Evolutionary conservation across 2,329 filamentous ascomycete species (phyloP).

Genomic region (Aspergillus sergii): DNA sequence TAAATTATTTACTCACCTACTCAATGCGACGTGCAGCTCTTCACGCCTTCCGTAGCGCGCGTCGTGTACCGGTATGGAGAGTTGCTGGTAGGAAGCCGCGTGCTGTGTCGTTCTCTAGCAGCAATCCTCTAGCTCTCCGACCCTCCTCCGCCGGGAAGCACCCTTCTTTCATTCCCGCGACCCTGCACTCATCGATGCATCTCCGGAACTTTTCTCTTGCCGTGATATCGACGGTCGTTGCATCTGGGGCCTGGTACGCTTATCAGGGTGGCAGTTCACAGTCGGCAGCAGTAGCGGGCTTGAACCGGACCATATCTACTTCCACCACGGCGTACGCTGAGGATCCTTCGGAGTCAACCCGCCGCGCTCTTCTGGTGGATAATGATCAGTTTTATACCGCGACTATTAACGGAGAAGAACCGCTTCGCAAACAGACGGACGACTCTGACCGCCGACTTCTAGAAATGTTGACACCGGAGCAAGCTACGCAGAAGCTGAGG

Average conservation of each 20-base stretch:
- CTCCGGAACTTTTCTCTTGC: slow-evolving; percentile 52
- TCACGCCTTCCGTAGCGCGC: slow-evolving; percentile 51
- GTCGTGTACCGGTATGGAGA: slow-evolving; percentile 49
- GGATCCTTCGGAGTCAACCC: slow-evolving; percentile 56
- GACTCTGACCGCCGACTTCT: slow-evolving; percentile 82
- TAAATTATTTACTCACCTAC: slow-evolving; percentile 16
- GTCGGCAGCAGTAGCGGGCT: slow-evolving; percentile 25
- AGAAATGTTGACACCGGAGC: slow-evolving; percentile 95
- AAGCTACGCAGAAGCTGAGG: slow-evolving; percentile 86
- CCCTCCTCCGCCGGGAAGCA: slow-evolving; percentile 38
- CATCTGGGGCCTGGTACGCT: slow-evolving; percentile 53
- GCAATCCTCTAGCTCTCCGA: slow-evolving; percentile 40
- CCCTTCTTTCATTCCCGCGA: slow-evolving; percentile 36
- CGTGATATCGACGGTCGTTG: slow-evolving; percentile 50
- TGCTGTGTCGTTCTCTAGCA: slow-evolving; percentile 40
- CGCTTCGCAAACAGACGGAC: slow-evolving; percentile 84
- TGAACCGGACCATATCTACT: slow-evolving; percentile 31
- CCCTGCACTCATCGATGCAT: slow-evolving; percentile 51
- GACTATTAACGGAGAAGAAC: slow-evolving; percentile 79
- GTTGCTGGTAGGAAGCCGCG: slow-evolving; percentile 39
- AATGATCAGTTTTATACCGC: slow-evolving; percentile 89
- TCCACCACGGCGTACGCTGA: slow-evolving; percentile 36
- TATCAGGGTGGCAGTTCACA: slow-evolving; percentile 43
- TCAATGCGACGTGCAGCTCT: slow-evolving; percentile 53
- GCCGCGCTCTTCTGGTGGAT: slow-evolving; percentile 78